Evolutionary conservation across 202 grass and related monocot genomes (phyloP).

Genomic region (Bolboschoenoplectus hybrid): DNA sequence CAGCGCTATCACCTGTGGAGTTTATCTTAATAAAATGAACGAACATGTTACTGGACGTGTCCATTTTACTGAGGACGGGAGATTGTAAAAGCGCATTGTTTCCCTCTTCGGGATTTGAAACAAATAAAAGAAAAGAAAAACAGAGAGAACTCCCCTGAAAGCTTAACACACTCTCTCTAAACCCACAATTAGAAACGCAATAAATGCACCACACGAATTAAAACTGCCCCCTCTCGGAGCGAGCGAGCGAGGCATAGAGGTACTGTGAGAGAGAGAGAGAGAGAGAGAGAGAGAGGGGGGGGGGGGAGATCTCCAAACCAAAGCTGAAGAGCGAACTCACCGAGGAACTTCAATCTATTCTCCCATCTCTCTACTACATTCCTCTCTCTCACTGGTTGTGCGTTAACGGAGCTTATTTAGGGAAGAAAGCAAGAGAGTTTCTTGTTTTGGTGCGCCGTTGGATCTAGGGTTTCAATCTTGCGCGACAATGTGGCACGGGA

Average conservation of each 20-base stretch:
- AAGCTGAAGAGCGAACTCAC: not conserved
- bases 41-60: not conserved
- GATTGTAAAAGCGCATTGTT: slow-evolving; percentile 13
- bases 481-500: slow-evolving; percentile 15
- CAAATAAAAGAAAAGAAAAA: slow-evolving; percentile 23
- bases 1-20: not conserved
- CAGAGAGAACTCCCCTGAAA: slow-evolving; percentile 2
- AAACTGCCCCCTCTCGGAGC: slow-evolving; percentile 12
- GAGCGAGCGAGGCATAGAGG: not conserved
- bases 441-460: slow-evolving; percentile 29
- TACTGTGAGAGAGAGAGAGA: slow-evolving; percentile 2
- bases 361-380: slow-evolving; percentile 11
- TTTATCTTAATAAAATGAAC: not conserved
- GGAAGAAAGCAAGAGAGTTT: not conserved
- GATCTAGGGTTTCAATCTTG: slow-evolving; percentile 38
- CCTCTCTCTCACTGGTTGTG: slow-evolving; percentile 4
- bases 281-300: slow-evolving; percentile 9
- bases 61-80: not conserved
- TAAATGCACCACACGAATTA: slow-evolving; percentile 44
- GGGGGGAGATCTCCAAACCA: slow-evolving; percentile 20
- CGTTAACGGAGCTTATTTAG: slow-evolving; percentile 8
- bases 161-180: slow-evolving; percentile 31
- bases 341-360: slow-evolving; percentile 15
- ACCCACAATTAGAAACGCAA: slow-evolving; percentile 43
- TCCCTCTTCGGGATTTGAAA: slow-evolving; percentile 46